phyloP scores from a whole-genome alignment of 305 asterid species.

The Fraxinus paxiana region DNA sequence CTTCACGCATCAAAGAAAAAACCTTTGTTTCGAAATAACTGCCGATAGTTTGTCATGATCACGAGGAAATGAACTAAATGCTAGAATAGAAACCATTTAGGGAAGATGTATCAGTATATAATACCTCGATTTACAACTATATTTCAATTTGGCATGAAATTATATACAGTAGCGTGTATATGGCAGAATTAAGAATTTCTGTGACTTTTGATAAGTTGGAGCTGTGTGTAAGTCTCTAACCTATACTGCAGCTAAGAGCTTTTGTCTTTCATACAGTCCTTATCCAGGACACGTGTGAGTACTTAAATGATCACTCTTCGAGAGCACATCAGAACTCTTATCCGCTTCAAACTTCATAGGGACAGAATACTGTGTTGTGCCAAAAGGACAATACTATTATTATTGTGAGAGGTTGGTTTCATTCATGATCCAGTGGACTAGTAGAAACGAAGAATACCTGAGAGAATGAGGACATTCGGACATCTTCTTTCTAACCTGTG shows the following conservation, averaged over 20 bases:
- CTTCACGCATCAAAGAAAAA: not conserved
- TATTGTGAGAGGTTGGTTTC: not conserved
- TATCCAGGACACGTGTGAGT: not conserved
- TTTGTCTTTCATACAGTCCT: not conserved
- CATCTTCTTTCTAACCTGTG: conserved; percentile 50
- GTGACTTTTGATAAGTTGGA: not conserved
- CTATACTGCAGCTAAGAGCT: not conserved
- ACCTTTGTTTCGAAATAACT: not conserved
- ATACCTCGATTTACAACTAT: not conserved
- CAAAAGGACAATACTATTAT: not conserved
- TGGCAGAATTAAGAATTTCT: not conserved
- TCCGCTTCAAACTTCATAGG: not conserved
- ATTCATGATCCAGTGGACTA: not conserved
- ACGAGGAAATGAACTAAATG: not conserved
- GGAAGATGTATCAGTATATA: not conserved
- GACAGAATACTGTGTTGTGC: not conserved
- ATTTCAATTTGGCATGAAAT: not conserved
- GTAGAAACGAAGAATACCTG: conserved; percentile 41
- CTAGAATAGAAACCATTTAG: not conserved
- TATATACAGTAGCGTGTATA: not conserved
- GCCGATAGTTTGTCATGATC: not conserved
- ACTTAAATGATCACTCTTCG: not conserved
- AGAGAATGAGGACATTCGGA: not conserved
- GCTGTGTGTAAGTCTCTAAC: not conserved
- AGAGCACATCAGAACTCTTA: not conserved